These are phyloP conservation scores for Russula foetens DNA, from an alignment of 768 basidiomycete genomes.

Conservation along the genomic window DNA sequence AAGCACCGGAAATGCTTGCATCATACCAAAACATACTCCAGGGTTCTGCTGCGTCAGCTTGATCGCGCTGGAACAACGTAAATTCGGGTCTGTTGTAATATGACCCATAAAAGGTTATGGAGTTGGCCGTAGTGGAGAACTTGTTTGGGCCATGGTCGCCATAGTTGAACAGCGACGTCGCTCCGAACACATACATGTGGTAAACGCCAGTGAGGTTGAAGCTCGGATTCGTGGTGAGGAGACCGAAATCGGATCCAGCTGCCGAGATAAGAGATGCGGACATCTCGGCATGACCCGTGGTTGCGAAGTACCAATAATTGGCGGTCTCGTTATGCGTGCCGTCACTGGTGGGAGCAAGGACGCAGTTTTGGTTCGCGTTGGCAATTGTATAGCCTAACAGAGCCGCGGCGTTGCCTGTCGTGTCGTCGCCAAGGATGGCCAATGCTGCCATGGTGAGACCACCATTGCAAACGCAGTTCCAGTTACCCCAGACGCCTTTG, in stretches of 20 bases:
- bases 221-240: slow-evolving; percentile 64
- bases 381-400: slow-evolving; percentile 61
- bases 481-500: slow-evolving; percentile 71
- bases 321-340: slow-evolving; percentile 92
- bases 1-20: slow-evolving; percentile 73
- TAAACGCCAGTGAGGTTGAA: slow-evolving; percentile 67
- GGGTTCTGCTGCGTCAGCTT: slow-evolving; percentile 50
- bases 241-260: slow-evolving; percentile 73
- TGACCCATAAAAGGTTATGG: slow-evolving; percentile 69
- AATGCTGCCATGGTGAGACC: slow-evolving; percentile 86
- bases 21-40: slow-evolving; percentile 86
- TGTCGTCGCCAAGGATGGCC: slow-evolving; percentile 82
- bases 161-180: slow-evolving; percentile 79
- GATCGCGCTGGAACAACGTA: slow-evolving; percentile 85
- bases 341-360: slow-evolving; percentile 49
- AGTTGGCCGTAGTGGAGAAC: slow-evolving; percentile 88
- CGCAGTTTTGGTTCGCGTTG: slow-evolving; percentile 77
- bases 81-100: slow-evolving; percentile 65
- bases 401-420: slow-evolving; percentile 57
- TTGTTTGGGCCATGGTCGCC: slow-evolving; percentile 93
- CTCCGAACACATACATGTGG: slow-evolving; percentile 85
- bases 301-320: slow-evolving; percentile 95
- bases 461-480: slow-evolving; percentile 96
- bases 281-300: slow-evolving; percentile 88
- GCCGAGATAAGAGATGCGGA: slow-evolving; percentile 72